These are phyloP conservation scores for Clitopilus hobsonii DNA, from an alignment of 768 basidiomycete genomes.

Conservation along the genomic window DNA sequence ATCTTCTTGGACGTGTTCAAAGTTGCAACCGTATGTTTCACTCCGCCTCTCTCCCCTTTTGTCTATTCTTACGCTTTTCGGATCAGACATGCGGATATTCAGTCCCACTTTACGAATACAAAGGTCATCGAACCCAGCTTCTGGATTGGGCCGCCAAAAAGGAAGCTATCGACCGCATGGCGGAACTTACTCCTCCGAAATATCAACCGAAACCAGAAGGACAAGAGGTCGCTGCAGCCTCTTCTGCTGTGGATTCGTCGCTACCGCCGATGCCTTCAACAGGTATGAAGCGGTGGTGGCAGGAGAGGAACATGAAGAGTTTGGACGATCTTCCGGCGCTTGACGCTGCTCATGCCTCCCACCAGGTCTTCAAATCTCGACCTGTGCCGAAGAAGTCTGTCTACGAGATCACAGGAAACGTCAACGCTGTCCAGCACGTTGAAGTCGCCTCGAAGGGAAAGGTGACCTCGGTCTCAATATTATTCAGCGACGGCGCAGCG, in stretches of 20 bases:
- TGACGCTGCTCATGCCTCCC: conserved; percentile 18
- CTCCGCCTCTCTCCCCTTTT: not conserved
- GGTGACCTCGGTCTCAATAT: not conserved
- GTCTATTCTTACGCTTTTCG: not conserved
- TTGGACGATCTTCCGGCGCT: conserved; percentile 56
- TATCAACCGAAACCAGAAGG: conserved; percentile 6
- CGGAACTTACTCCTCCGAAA: conserved; percentile 4
- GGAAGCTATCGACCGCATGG: conserved; percentile 36
- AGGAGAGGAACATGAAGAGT: conserved; percentile 40
- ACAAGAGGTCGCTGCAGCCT: not conserved
- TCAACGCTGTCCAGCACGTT: not conserved
- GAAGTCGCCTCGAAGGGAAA: not conserved
- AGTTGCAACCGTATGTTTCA: conserved; percentile 38
- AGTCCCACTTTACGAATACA: conserved; percentile 56
- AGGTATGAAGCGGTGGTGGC: conserved; percentile 57
- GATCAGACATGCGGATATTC: conserved; percentile 62
- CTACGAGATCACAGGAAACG: not conserved
- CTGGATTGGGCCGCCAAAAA: conserved; percentile 38
- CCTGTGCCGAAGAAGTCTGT: not conserved
- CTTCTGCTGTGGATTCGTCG: conserved; percentile 10
- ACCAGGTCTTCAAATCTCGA: conserved; percentile 6
- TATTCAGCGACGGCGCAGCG: not conserved
- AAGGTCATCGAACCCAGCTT: conserved; percentile 49
- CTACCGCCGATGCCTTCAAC: conserved; percentile 18
- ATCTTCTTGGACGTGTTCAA: conserved; percentile 60